Evolutionary conservation across 768 basidiomycete genomes (phyloP), one percentile per base, ranked within the genome.

Genomic region (Macrocybe gigantea): DNA sequence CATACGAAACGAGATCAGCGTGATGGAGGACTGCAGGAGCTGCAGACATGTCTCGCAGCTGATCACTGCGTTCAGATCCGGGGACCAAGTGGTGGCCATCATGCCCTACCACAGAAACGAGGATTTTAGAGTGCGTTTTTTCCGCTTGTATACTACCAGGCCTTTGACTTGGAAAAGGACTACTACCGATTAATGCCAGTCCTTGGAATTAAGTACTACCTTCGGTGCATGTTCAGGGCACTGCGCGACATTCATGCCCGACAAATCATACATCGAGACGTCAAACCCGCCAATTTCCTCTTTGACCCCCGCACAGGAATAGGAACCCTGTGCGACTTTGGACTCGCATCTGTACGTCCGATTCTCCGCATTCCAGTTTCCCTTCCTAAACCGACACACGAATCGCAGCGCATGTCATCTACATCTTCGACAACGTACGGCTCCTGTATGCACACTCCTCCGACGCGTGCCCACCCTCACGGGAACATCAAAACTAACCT

Each of bases 201-300:
- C 55, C 72, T 74, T 13, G 82, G 85, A 14, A 81, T 97, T 42
- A 90, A 87, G 60, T 69, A 80, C 38, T 99, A 98, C 68, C 83
- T 98, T 56, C 81, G 87, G 33, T 93, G 89, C 61, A 80, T 99
- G 66, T 83, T 98, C 63, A 85, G 89, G 38, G 94, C 90, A 2
- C 65, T 98, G 46, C 81, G 87, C 41, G 93, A 95, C 59, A 85
- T 93, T 22, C 94, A 98, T 62, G 70, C 80, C 8, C 75, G 93
- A 45, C 80, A 79, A 5, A 85, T 98, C 57, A 89, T 98, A 44
- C 95, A 98, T 64, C 89, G 95, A 39, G 95, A 98, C 65, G 90
- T 98, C 57, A 98, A 98, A 62, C 94, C 95, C 14, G 95, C 94
- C 50, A 98, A 98, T 64, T 98, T 98, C 63, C 75, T 98, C 33